A percentile compares a stretch with the other conserved stretches of the same genome.
Evolutionary conservation across 2,329 filamentous ascomycete species (phyloP).

Genomic region (Claviceps humidiphila): DNA sequence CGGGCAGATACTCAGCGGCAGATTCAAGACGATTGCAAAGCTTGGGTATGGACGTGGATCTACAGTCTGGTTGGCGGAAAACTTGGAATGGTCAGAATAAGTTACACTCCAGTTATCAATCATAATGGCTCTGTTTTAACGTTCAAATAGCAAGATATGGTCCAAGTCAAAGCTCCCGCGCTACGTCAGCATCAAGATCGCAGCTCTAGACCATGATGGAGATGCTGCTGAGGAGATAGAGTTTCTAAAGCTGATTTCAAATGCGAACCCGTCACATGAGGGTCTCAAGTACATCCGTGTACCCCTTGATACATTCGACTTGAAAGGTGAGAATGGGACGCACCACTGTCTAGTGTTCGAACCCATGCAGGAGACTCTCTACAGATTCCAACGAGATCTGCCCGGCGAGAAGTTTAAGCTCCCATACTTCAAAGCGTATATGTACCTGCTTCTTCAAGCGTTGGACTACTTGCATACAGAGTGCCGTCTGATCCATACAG

Average conservation of each 20-base stretch:
- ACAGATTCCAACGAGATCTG: slow-evolving; percentile 7
- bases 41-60: no score
- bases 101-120: no score
- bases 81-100: no score
- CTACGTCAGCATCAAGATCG: no score
- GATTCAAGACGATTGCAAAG: no score
- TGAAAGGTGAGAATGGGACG: slow-evolving; percentile 7
- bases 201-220: slow-evolving; percentile 5
- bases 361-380: not conserved
- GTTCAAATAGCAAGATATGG: no score
- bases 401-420: slow-evolving; percentile 6
- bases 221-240: slow-evolving; percentile 7
- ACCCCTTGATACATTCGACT: slow-evolving; percentile 8
- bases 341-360: slow-evolving; percentile 12
- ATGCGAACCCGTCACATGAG: slow-evolving; percentile 9
- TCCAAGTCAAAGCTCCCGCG: no score
- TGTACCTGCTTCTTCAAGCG: not conserved
- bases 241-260: slow-evolving; percentile 5
- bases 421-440: slow-evolving; percentile 9
- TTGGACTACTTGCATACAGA: no score
- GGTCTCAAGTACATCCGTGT: slow-evolving; percentile 6
- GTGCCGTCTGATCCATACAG: no score
- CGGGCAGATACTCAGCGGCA: no score
- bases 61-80: no score
- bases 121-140: no score